phyloP scores from a whole-genome alignment of 306 rosid genomes.

The Trifolium repens region DNA sequence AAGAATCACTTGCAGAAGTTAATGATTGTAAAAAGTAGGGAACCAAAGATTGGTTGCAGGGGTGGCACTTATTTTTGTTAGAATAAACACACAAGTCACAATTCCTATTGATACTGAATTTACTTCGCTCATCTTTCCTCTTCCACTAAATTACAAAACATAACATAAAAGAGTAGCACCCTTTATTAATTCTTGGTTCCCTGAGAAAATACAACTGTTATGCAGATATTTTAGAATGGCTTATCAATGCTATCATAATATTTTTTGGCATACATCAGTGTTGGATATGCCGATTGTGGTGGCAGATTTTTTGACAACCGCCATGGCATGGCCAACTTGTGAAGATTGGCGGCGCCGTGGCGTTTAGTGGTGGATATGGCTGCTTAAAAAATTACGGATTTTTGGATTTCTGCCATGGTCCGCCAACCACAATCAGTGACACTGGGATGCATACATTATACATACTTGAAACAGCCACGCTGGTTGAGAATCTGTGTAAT shows the following conservation, averaged over 20 bases:
- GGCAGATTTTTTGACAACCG: too few relatives aligned
- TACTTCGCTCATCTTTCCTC: constrained; percentile 2
- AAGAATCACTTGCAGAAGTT: background rate
- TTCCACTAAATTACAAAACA: background rate
- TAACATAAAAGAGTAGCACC: background rate
- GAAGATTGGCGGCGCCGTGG: too few relatives aligned
- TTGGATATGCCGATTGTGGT: too few relatives aligned
- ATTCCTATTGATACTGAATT: constrained; percentile 15
- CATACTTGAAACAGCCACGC: constrained; percentile 12
- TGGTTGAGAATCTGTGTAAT: constrained; percentile 13
- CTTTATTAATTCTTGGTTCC: constrained; percentile 17
- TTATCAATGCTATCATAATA: too few relatives aligned
- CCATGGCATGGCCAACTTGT: too few relatives aligned
- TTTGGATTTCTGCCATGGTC: background rate
- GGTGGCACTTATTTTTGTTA: background rate
- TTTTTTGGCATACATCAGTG: too few relatives aligned
- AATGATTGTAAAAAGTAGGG: background rate
- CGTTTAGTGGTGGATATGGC: too few relatives aligned
- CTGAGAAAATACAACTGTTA: background rate
- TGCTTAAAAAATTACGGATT: background rate
- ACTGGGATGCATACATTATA: background rate
- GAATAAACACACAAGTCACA: constrained; percentile 1
- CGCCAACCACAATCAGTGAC: background rate
- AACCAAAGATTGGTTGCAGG: background rate
- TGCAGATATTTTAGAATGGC: background rate